These are phyloP conservation scores for Malassezia yamatoensis DNA, from an alignment of 1,284 basidiomycete genomes.

Conservation along the genomic window DNA sequence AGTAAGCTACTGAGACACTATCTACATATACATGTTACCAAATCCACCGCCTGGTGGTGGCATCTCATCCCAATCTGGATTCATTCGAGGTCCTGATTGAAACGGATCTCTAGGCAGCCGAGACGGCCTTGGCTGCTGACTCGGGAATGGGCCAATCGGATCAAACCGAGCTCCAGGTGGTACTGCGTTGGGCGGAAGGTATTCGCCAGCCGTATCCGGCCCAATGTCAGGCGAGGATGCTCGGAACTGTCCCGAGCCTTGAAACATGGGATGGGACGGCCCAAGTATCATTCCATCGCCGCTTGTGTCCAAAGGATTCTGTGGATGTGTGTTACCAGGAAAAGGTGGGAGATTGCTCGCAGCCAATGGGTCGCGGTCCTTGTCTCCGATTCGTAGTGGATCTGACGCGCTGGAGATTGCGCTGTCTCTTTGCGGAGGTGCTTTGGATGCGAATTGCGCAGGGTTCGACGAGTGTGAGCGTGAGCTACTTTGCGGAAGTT, in stretches of 20 bases:
- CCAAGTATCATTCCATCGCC: constrained; percentile 16
- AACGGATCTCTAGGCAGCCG: neutral
- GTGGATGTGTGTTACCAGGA: neutral
- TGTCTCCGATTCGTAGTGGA: constrained; percentile 9
- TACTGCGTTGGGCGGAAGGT: constrained; percentile 7
- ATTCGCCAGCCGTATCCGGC: neutral
- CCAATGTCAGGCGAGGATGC: neutral
- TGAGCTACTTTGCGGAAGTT: neutral
- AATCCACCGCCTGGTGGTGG: constrained; percentile 8
- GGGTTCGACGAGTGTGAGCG: neutral
- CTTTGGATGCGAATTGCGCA: neutral
- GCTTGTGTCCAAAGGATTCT: neutral
- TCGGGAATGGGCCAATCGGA: neutral
- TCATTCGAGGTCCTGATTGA: neutral
- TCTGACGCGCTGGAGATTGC: neutral
- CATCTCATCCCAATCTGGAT: constrained; percentile 17
- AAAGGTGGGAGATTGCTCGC: constrained; percentile 1
- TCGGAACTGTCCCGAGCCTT: neutral
- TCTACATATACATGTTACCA: neutral
- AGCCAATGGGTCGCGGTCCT: constrained; percentile 13
- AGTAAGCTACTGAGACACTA: neutral
- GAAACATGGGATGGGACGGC: constrained; percentile 11
- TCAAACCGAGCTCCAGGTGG: constrained; percentile 16
- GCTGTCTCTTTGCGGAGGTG: neutral
- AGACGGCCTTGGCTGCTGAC: neutral